Evolutionary conservation across 495 filamentous ascomycete genomes (phyloP).

Genomic region (Xylaria cubensis): DNA sequence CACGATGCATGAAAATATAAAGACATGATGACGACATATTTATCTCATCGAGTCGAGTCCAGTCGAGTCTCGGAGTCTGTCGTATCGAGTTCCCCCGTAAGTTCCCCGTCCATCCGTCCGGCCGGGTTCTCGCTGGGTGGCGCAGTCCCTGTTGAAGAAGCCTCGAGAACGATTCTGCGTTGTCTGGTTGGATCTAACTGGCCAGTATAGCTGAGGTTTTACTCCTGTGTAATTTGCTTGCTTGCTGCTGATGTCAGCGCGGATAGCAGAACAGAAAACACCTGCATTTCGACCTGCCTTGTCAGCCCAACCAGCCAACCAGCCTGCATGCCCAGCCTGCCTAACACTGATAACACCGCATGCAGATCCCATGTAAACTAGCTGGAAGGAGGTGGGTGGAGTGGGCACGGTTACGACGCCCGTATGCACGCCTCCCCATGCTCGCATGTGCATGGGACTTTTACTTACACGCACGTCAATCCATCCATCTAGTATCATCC

Average conservation of each 20-base stretch:
- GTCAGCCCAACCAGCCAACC: neutral
- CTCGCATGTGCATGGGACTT: constrained; percentile 9
- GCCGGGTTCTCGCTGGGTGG: neutral
- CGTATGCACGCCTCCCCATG: neutral
- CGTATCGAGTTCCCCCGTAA: neutral
- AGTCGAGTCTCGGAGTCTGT: neutral
- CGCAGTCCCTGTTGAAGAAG: neutral
- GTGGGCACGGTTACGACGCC: neutral
- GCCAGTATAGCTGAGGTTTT: neutral
- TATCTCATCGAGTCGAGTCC: neutral
- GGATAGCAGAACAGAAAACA: neutral
- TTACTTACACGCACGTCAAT: neutral
- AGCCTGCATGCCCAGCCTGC: neutral
- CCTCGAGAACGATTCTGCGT: neutral
- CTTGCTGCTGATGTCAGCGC: neutral
- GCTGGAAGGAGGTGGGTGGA: neutral
- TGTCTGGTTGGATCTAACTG: neutral
- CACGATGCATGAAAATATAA: neutral
- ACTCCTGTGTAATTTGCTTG: neutral
- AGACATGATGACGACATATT: neutral
- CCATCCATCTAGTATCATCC: neutral
- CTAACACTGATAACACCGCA: neutral
- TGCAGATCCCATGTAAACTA: neutral
- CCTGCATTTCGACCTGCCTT: neutral
- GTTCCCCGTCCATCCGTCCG: neutral